These are phyloP conservation scores for Anthostomella pinea DNA, from an alignment of 2,329 filamentous ascomycete genomes.

Conservation along the genomic window DNA sequence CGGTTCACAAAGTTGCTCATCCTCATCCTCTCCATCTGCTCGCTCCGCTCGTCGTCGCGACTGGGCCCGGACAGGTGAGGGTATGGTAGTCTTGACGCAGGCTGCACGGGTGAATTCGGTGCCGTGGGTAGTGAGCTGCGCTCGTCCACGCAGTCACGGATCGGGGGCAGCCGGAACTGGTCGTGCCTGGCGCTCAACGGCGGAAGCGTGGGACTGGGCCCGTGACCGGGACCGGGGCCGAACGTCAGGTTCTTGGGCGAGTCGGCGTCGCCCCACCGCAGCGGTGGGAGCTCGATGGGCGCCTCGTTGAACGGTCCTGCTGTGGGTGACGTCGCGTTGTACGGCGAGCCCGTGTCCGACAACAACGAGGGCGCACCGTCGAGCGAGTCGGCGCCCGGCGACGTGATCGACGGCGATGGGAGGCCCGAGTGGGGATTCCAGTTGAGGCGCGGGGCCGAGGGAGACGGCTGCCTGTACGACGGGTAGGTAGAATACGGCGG, in stretches of 20 bases:
- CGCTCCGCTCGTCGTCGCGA: not conserved
- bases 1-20: constrained; percentile 7
- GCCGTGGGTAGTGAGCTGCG: constrained; percentile 31
- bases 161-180: constrained; percentile 21
- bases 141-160: constrained; percentile 27
- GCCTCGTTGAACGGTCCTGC: constrained; percentile 35
- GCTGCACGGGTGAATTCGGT: constrained; percentile 31
- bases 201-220: constrained; percentile 8
- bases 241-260: constrained; percentile 7
- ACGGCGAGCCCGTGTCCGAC: constrained; percentile 65
- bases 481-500: constrained; percentile 15
- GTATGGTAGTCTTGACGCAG: constrained; percentile 4
- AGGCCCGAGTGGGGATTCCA: constrained; percentile 23
- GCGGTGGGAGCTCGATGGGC: constrained; percentile 41
- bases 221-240: constrained; percentile 1
- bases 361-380: constrained; percentile 66
- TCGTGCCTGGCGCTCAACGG: constrained; percentile 4
- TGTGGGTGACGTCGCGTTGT: constrained; percentile 58
- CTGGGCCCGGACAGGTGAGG: not conserved
- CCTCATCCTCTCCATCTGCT: constrained; percentile 11
- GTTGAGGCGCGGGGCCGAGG: constrained; percentile 7
- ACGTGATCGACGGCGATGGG: constrained; percentile 32
- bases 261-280: constrained; percentile 19
- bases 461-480: constrained; percentile 16
- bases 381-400: constrained; percentile 52